Conservation (phyloP, 495 filamentous ascomycete genomes). For the Daldinia decipiens region DNA sequence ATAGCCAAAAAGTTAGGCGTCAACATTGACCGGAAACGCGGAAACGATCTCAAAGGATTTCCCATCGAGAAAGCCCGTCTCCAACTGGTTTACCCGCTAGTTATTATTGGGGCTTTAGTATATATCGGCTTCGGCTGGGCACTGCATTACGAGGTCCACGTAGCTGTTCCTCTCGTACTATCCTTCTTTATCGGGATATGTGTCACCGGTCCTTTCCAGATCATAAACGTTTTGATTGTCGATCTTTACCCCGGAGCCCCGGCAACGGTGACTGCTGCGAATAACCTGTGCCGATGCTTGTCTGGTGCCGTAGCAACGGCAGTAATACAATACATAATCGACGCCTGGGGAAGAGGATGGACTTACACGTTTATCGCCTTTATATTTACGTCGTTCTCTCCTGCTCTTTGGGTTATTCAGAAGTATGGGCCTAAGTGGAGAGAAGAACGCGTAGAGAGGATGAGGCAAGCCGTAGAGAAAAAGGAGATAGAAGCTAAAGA, state of each 20-base stretch:
- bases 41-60: slow-evolving; percentile 64
- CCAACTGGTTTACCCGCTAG: slow-evolving; percentile 61
- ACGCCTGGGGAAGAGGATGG: slow-evolving; percentile 58
- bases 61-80: slow-evolving; percentile 73
- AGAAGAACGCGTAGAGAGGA: slow-evolving; percentile 49
- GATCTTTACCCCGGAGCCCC: slow-evolving; percentile 59
- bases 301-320: slow-evolving; percentile 57
- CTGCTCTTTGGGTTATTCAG: slow-evolving; percentile 52
- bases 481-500: slow-evolving; percentile 40
- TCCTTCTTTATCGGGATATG: slow-evolving; percentile 64
- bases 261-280: slow-evolving; percentile 59
- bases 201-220: slow-evolving; percentile 64
- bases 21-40: slow-evolving; percentile 60
- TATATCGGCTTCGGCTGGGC: slow-evolving; percentile 69
- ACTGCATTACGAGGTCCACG: slow-evolving; percentile 55
- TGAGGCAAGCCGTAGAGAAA: slow-evolving; percentile 36
- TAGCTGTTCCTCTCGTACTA: slow-evolving; percentile 64
- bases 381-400: slow-evolving; percentile 50
- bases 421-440: slow-evolving; percentile 56
- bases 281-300: slow-evolving; percentile 59
- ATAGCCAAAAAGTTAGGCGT: slow-evolving; percentile 60
- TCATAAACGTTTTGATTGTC: slow-evolving; percentile 59
- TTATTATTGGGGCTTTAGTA: slow-evolving; percentile 53
- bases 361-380: slow-evolving; percentile 58
- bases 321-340: slow-evolving; percentile 56